phyloP scores from a whole-genome alignment of 139 green algal genomes.

The Nannochloris sp. region DNA sequence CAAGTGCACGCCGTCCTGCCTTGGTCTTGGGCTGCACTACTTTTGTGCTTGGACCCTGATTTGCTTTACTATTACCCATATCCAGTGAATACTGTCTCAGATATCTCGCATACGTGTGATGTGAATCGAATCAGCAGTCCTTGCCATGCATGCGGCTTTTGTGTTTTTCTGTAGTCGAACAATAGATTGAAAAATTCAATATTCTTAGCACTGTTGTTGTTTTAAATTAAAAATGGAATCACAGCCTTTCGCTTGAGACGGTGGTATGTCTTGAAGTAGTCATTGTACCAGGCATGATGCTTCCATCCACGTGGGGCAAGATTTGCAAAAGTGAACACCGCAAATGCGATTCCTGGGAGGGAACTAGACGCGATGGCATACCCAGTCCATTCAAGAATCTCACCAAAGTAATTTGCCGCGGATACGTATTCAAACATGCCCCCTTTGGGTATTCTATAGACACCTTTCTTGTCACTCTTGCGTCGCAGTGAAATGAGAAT shows the following conservation, averaged over 20 bases:
- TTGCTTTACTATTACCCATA: not conserved
- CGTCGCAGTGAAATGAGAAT: constrained; percentile 49
- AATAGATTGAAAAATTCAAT: not conserved
- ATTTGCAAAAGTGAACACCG: constrained; percentile 58
- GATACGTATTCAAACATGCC: constrained; percentile 65
- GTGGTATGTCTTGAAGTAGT: constrained; percentile 13
- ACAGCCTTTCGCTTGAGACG: constrained; percentile 33
- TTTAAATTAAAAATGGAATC: constrained; percentile 34
- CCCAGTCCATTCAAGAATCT: constrained; percentile 62
- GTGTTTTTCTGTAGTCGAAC: not conserved
- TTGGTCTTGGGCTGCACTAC: constrained; percentile 62
- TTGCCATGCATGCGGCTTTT: not conserved
- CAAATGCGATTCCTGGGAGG: constrained; percentile 47
- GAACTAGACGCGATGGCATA: constrained; percentile 38
- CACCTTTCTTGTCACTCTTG: constrained; percentile 21
- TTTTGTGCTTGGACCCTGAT: not conserved
- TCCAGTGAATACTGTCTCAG: no score
- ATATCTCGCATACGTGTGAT: not conserved
- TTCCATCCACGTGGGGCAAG: constrained; percentile 35
- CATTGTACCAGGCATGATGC: constrained; percentile 34
- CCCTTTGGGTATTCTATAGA: constrained; percentile 65
- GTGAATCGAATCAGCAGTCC: no score
- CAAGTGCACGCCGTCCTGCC: constrained; percentile 49
- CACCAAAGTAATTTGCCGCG: constrained; percentile 61
- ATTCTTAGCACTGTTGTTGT: not conserved